Percentiles rank a stretch among this genome's conserved stretches.
Conservation (phyloP, 2,329 filamentous ascomycete species). For the Alternaria sp. region DNA sequence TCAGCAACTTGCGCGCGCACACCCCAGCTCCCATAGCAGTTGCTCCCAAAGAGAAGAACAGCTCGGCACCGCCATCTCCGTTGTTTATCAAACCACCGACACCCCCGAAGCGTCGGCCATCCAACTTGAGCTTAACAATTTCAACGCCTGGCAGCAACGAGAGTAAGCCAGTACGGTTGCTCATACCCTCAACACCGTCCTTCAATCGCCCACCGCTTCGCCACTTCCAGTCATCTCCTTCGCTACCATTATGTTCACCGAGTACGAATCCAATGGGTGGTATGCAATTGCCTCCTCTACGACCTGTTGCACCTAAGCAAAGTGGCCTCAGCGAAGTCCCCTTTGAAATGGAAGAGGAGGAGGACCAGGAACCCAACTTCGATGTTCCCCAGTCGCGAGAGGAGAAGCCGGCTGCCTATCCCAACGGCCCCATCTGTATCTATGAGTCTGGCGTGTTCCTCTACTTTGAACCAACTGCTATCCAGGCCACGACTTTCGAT, state of each 20-base stretch:
- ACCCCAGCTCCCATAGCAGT: conserved; percentile 60
- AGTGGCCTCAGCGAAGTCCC: conserved; percentile 62
- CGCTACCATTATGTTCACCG: conserved; percentile 62
- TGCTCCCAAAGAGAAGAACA: conserved; percentile 53
- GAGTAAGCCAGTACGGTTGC: conserved; percentile 62
- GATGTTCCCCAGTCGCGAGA: conserved; percentile 65
- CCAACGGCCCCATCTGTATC: conserved; percentile 80
- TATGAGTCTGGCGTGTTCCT: conserved; percentile 79
- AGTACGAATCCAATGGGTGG: conserved; percentile 57
- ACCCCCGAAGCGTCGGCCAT: conserved; percentile 72
- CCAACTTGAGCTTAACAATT: conserved; percentile 75
- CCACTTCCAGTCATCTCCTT: conserved; percentile 68
- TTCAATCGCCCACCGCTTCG: conserved; percentile 59
- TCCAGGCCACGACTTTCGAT: conserved; percentile 78
- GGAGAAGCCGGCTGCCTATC: conserved; percentile 80
- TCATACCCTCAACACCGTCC: conserved; percentile 65
- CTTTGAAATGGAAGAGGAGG: conserved; percentile 76
- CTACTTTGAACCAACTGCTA: conserved; percentile 78
- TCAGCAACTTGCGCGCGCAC: conserved; percentile 53
- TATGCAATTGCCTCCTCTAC: conserved; percentile 57
- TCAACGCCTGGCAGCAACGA: conserved; percentile 67
- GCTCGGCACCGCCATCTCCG: conserved; percentile 72
- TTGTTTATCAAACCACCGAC: conserved; percentile 82
- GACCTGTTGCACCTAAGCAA: conserved; percentile 39
- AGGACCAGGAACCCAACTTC: conserved; percentile 61